Evolutionary conservation across 805 yeast species (phyloP), one percentile per base, ranked within the genome.

Genomic region (Torulaspora microellipsoides): DNA sequence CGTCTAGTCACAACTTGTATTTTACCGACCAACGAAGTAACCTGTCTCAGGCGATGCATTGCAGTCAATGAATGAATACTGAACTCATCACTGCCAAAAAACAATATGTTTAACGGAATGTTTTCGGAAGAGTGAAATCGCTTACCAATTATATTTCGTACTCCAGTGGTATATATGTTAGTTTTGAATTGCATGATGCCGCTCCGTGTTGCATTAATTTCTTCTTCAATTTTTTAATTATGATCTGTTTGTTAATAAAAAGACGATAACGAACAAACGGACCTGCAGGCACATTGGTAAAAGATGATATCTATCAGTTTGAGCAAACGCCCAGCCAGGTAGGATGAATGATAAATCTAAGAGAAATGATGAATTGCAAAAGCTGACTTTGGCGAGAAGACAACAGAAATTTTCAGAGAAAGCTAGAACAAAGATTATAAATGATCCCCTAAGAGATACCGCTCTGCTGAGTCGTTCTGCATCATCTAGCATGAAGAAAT

Each of bases 11-110:
- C 75, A 9, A 85, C 75, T 48, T 85, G 85, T 2, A 87, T 60
- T 2, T 58, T 35, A 45, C 60, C 46, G 20, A 70, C 47, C 7
- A 46, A 57, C 31, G 38, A 51, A 36, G 32, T 51, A 31, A 30
- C 42, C 27, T 45, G 40, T 34, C 52, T 43, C 15, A 65, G 46
- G 27, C 56, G 56, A 3, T 70, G 52, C 7, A 74, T 52, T 12
- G 65, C 67, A 8, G 62, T 55, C 13, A 86, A 67, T 3, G 85
- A 75, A 8, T 62, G 67, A 23, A 80, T 73, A 52, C 89, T 80
- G 62, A 86, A 87, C 15, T 60, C 62, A 57, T 87, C 96, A 1
- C 89, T 77, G 0, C 96, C 96, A 61, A 87, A 87, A 56, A 78
- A 85, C 1, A 88, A 85, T 8, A 86, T 50, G 30, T 57, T 56